Percentiles rank a stretch among this genome's conserved stretches.
Evolutionary conservation across 805 yeast genomes (phyloP).

Genomic region (Lachancea thermotolerans): DNA sequence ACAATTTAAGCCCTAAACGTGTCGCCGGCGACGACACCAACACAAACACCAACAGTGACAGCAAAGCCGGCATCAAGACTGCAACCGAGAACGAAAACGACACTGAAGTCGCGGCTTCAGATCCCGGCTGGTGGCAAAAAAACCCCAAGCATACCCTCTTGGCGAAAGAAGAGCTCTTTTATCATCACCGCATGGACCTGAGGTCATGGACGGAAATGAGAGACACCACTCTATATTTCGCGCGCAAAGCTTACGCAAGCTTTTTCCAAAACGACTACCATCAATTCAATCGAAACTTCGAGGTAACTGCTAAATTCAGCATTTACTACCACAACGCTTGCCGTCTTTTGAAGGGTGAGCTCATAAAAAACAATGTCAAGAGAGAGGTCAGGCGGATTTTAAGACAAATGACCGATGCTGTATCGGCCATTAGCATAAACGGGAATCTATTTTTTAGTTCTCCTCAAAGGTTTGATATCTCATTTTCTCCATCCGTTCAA

Average conservation of each 20-base stretch:
- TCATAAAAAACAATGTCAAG: conserved; percentile 41
- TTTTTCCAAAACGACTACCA: conserved; percentile 44
- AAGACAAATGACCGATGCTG: conserved; percentile 45
- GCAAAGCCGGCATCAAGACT: not conserved
- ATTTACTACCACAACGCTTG: conserved; percentile 48
- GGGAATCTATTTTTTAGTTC: conserved; percentile 51
- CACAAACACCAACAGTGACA: not conserved
- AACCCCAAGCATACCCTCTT: conserved; percentile 12
- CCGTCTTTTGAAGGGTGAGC: conserved; percentile 47
- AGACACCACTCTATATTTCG: conserved; percentile 40
- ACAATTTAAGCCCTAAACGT: not conserved
- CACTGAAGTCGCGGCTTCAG: not conserved
- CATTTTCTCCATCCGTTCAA: not conserved
- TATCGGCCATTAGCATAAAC: conserved; percentile 58
- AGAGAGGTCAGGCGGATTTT: conserved; percentile 42
- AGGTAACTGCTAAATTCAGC: conserved; percentile 46
- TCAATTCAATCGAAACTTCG: conserved; percentile 48
- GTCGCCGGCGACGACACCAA: not conserved
- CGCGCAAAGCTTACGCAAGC: conserved; percentile 45
- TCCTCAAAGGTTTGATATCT: conserved; percentile 4
- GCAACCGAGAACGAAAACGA: not conserved
- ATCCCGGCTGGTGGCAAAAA: conserved; percentile 2
- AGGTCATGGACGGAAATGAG: conserved; percentile 52
- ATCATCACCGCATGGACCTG: conserved; percentile 53
- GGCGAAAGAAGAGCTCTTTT: conserved; percentile 41